A percentile compares a stretch with the other conserved stretches of the same genome.
Conservation (phyloP, 192 early-diverging fungal species). For the Dimargaris xerosporica region DNA sequence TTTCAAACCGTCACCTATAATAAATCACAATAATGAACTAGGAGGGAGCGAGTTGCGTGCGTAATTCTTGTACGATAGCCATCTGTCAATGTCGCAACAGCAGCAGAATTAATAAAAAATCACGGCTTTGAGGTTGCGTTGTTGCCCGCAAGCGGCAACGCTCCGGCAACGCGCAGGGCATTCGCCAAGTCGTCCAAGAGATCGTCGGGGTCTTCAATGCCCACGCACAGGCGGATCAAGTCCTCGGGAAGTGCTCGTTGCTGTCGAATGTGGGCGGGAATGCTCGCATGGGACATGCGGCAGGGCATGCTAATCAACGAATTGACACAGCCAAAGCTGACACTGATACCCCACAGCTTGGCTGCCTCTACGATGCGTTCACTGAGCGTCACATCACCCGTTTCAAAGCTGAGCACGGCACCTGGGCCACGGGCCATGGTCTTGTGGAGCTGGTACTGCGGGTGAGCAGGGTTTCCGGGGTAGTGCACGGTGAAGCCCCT, state of each 20-base stretch:
- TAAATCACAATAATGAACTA: no score
- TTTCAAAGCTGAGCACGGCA: constrained; percentile 90
- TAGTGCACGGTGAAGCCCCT: constrained; percentile 76
- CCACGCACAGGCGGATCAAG: constrained; percentile 87
- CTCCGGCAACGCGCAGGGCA: constrained; percentile 52
- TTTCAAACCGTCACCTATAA: no score
- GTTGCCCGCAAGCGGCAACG: no score
- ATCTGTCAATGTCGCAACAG: no score
- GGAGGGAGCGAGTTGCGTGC: no score
- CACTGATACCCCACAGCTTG: constrained; percentile 79
- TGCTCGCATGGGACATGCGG: constrained; percentile 93
- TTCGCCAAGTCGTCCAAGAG: constrained; percentile 70
- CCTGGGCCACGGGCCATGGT: constrained; percentile 71
- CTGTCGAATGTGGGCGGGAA: constrained; percentile 76
- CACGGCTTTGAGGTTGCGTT: no score
- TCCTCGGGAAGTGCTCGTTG: constrained; percentile 89
- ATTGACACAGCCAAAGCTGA: constrained; percentile 97
- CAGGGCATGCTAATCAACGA: constrained; percentile 97
- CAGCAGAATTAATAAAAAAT: no score
- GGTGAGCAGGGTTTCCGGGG: constrained; percentile 70
- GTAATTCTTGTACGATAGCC: no score
- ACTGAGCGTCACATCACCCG: constrained; percentile 61
- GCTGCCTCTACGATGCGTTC: constrained; percentile 71
- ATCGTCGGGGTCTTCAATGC: constrained; percentile 90
- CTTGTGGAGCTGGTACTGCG: constrained; percentile 68